phyloP scores from a whole-genome alignment of 257 asterid species.

The Catharanthus roseus region DNA sequence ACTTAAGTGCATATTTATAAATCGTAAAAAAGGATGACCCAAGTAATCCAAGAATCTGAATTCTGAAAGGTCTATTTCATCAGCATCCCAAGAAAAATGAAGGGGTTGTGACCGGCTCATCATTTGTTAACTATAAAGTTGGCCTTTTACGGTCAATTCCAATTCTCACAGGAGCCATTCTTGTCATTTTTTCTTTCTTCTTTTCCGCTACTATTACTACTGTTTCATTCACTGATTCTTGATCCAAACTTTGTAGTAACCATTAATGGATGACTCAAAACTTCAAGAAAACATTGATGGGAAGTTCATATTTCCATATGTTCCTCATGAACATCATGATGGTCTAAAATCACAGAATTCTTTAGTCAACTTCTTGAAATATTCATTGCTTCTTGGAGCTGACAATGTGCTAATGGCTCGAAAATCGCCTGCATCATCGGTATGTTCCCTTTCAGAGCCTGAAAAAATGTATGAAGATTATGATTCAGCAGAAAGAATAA shows the following conservation, averaged over 20 bases:
- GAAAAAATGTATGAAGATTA: background rate
- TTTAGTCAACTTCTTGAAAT: slow-evolving; percentile 22
- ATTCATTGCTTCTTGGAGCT: slow-evolving; percentile 37
- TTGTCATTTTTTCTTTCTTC: slow-evolving; percentile 7
- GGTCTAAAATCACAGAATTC: slow-evolving; percentile 10
- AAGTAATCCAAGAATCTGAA: slow-evolving; percentile 11
- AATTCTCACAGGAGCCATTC: slow-evolving; percentile 13
- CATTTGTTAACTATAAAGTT: slow-evolving; percentile 25
- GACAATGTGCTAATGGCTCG: slow-evolving; percentile 41
- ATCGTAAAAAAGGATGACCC: too few species aligned
- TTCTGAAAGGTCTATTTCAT: slow-evolving; percentile 18
- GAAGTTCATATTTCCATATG: slow-evolving; percentile 7
- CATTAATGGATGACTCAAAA: slow-evolving; percentile 40
- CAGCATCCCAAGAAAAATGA: slow-evolving; percentile 36
- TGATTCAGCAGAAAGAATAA: slow-evolving; percentile 6
- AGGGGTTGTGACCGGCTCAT: background rate
- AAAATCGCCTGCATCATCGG: slow-evolving; percentile 19
- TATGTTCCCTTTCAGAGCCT: slow-evolving; percentile 13
- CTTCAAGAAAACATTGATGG: slow-evolving; percentile 20
- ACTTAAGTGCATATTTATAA: too few species aligned
- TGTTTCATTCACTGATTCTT: background rate
- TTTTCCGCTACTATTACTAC: too few species aligned
- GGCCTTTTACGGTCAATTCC: slow-evolving; percentile 3
- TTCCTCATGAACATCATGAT: slow-evolving; percentile 5
- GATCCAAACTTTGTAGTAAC: slow-evolving; percentile 11